phyloP scores from a whole-genome alignment of 2,329 filamentous ascomycete species.

The Fusarium brachygibbosum region DNA sequence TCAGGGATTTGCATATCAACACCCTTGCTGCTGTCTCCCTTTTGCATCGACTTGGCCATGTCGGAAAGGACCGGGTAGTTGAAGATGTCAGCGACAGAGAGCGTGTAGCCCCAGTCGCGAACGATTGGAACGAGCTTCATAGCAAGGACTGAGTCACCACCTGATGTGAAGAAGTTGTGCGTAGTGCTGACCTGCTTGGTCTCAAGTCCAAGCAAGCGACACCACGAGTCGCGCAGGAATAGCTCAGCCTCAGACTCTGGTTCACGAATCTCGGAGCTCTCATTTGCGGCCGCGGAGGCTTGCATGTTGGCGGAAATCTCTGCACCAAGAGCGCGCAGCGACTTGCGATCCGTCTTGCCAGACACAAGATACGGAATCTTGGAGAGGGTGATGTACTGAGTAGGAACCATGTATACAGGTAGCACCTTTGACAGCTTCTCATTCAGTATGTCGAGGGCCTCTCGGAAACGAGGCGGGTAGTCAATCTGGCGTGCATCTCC shows the following conservation, averaged over 20 bases:
- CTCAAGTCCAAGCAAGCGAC: slow-evolving; percentile 53
- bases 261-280: slow-evolving; percentile 23
- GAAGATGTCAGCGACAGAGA: slow-evolving; percentile 63
- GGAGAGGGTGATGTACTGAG: slow-evolving; percentile 41
- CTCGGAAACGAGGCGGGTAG: slow-evolving; percentile 38
- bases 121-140: slow-evolving; percentile 63
- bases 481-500: slow-evolving; percentile 40
- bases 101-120: slow-evolving; percentile 54
- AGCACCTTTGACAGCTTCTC: slow-evolving; percentile 43
- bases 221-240: slow-evolving; percentile 55
- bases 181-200: slow-evolving; percentile 52
- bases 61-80: slow-evolving; percentile 58
- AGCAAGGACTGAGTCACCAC: slow-evolving; percentile 64
- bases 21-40: slow-evolving; percentile 38
- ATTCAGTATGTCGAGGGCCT: slow-evolving; percentile 34
- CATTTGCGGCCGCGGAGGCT: slow-evolving; percentile 17
- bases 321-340: slow-evolving; percentile 39
- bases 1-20: slow-evolving; percentile 48
- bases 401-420: slow-evolving; percentile 45
- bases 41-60: slow-evolving; percentile 56
- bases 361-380: slow-evolving; percentile 47
- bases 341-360: slow-evolving; percentile 47
- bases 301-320: slow-evolving; percentile 40
- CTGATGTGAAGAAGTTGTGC: slow-evolving; percentile 62
- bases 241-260: slow-evolving; percentile 39